Conservation (phyloP, 2,329 filamentous ascomycete species). For the Alternaria arborescens region DNA sequence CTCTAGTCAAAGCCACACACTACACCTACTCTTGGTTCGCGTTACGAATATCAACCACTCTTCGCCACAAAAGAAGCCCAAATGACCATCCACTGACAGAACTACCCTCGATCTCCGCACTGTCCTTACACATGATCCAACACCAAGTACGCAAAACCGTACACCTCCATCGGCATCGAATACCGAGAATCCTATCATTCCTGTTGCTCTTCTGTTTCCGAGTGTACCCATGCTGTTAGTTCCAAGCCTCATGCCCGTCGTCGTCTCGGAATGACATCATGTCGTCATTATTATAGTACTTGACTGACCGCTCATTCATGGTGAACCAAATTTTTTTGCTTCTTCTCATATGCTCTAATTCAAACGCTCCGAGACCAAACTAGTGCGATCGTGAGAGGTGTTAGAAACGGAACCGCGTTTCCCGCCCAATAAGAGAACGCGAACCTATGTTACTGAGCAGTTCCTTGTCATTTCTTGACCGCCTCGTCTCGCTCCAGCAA, state of each 20-base stretch:
- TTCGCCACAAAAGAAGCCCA: background rate
- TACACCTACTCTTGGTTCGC: background rate
- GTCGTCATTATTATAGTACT: conserved; percentile 6
- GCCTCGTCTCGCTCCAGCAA: conserved; percentile 1
- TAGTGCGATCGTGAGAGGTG: background rate
- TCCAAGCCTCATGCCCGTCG: background rate
- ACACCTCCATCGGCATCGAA: conserved; percentile 1
- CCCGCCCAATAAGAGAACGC: background rate
- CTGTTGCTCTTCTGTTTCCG: background rate
- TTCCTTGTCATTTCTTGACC: conserved; percentile 4
- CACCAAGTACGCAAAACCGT: background rate
- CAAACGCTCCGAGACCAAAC: background rate
- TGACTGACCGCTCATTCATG: conserved; percentile 7
- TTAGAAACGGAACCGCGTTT: background rate
- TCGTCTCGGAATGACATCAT: background rate
- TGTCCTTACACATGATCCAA: background rate
- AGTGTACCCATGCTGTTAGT: background rate
- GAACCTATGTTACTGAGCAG: background rate
- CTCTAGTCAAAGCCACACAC: no score
- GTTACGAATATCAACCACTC: background rate
- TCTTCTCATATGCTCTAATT: background rate
- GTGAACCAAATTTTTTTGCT: background rate
- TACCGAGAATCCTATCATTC: background rate
- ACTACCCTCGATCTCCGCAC: background rate
- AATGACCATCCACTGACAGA: background rate